Evolutionary conservation across 768 basidiomycete genomes (phyloP), one percentile per base, ranked within the genome.

Genomic region (Asterophora lycoperdoides): DNA sequence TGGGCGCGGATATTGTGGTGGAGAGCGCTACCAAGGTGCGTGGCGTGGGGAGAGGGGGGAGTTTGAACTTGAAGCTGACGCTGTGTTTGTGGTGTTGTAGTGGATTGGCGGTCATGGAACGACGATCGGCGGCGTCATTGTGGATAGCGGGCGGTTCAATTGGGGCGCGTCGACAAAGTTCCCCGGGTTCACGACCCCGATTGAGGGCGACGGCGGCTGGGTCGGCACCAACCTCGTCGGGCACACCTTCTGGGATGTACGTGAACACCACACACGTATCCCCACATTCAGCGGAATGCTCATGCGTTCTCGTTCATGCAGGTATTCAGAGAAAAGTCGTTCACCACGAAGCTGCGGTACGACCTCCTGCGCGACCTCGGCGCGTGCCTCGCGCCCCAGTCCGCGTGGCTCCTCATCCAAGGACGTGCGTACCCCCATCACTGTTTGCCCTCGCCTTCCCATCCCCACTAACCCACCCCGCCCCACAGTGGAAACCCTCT

Each of bases 41-140:
- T 41, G 14, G 1, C 2, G n/a, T n/a, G n/a, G n/a, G n/a, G n/a
- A n/a, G n/a, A n/a, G n/a, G n/a, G n/a, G n/a, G n/a, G n/a, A n/a
- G n/a, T n/a, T n/a, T n/a, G n/a, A n/a, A n/a, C n/a, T n/a, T n/a
- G n/a, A n/a, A 5, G 14, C 8, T 41, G 26, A 15, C 18, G 26
- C 39, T 23, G 15, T 15, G 14, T 8, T 28, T 5, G 3, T 28
- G 3, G 3, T 28, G 23, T 29, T 10, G 30, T 10, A 86, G 58
- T 85, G 83, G 84, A 79, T 85, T 5, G 78, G 78, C 1, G 80
- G 81, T 0, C 80, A 82, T 42, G 83, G 84, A n/a, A 83, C 80
- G 8, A 82, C 80, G 6, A 77, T 86, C 44, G 83, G 71, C 0
- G 84, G 84, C 33, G 77, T 84, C 13, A 65, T 85, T 23, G 55